These are phyloP conservation scores for Diaporthe helianthi DNA, from an alignment of 2,329 filamentous ascomycete genomes.

Conservation along the genomic window DNA sequence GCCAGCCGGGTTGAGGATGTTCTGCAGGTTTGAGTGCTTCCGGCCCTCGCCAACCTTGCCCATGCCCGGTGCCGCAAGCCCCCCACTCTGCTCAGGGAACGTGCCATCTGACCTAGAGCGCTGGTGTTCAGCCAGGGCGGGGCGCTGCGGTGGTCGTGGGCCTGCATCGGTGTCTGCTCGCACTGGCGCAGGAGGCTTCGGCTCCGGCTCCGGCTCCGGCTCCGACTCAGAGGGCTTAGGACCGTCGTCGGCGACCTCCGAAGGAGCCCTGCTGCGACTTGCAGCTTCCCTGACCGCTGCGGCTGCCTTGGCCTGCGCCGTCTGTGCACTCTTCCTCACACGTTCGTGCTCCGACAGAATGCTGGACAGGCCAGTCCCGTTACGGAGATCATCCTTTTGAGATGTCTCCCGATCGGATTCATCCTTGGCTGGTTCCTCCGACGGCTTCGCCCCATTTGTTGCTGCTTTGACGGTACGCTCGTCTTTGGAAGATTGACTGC, in stretches of 20 bases:
- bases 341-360: constrained; percentile 27
- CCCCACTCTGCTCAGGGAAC: not conserved
- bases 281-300: constrained; percentile 30
- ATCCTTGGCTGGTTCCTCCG: not conserved
- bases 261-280: constrained; percentile 29
- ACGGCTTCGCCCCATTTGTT: not conserved
- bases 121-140: constrained; percentile 18
- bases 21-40: constrained; percentile 13
- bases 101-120: constrained; percentile 30
- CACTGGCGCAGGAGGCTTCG: not conserved
- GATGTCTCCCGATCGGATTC: not conserved
- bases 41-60: constrained; percentile 15
- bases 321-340: constrained; percentile 25
- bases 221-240: not conserved
- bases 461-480: not conserved
- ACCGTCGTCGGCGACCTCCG: constrained; percentile 24
- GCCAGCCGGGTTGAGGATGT: constrained; percentile 19
- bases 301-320: constrained; percentile 31
- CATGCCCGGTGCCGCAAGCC: not conserved
- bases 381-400: not conserved
- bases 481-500: not conserved
- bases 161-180: not conserved
- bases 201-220: too few relatives aligned
- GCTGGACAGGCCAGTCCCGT: not conserved
- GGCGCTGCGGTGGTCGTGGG: not conserved